phyloP scores from a whole-genome alignment of 306 rosid species.

The Rosa lucieae region DNA sequence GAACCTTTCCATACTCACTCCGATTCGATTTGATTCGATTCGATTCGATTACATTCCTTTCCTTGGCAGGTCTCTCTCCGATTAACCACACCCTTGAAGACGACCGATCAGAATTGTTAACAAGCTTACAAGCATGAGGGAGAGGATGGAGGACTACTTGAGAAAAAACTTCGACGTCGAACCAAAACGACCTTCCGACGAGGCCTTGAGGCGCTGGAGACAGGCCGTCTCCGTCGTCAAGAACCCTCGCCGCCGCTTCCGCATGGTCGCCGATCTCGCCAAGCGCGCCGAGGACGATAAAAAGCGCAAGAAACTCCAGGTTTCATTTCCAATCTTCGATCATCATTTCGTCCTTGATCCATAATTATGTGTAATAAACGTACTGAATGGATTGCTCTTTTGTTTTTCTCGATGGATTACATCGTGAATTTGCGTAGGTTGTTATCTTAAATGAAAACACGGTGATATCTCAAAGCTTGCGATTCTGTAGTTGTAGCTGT shows the following conservation, averaged over 20 bases:
- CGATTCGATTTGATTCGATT: not conserved
- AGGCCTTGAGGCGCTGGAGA: conserved; percentile 73
- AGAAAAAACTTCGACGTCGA: conserved; percentile 64
- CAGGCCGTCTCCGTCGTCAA: conserved; percentile 79
- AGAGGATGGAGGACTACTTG: conserved; percentile 64
- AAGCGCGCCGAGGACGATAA: conserved; percentile 65
- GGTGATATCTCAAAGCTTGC: too few species aligned
- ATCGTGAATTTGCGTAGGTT: not conserved
- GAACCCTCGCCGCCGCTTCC: conserved; percentile 89
- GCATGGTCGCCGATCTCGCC: conserved; percentile 88
- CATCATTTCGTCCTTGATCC: not conserved
- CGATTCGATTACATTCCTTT: not conserved
- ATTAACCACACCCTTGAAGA: not conserved
- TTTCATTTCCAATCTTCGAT: not conserved
- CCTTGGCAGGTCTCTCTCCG: not conserved
- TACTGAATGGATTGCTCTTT: not conserved
- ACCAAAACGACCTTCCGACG: conserved; percentile 58
- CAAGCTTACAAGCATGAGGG: conserved; percentile 39
- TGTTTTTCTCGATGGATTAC: not conserved
- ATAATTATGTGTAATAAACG: not conserved
- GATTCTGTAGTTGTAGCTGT: not conserved
- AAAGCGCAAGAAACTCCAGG: conserved; percentile 71
- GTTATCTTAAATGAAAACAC: too few species aligned
- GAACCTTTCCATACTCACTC: conserved; percentile 14
- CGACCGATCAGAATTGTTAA: not conserved